These are phyloP conservation scores for Aspergillus japonicus DNA, from an alignment of 2,329 filamentous ascomycete genomes.

Conservation along the genomic window DNA sequence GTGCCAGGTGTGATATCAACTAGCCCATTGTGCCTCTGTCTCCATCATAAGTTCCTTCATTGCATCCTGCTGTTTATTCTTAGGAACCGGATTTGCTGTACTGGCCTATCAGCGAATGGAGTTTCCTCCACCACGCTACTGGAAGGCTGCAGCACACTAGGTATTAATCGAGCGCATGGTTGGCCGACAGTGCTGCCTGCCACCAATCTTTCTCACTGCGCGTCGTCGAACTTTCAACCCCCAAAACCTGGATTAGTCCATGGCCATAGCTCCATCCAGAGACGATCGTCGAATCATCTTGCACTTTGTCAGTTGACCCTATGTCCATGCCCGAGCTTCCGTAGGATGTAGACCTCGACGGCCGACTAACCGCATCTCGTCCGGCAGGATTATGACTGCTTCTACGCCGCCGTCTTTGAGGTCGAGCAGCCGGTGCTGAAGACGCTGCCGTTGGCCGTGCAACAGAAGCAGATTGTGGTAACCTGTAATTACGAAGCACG, in stretches of 20 bases:
- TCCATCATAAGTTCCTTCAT: too few relatives aligned
- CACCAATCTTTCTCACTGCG: background rate
- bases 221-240: too few relatives aligned
- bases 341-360: background rate
- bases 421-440: constrained; percentile 73
- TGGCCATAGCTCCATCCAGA: constrained; percentile 32
- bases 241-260: constrained; percentile 1
- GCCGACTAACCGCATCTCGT: constrained; percentile 8
- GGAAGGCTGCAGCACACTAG: background rate
- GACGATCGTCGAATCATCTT: constrained; percentile 69
- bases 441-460: constrained; percentile 73
- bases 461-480: constrained; percentile 89
- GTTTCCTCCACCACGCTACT: too few relatives aligned
- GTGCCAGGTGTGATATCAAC: background rate
- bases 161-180: background rate
- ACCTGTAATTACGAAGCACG: constrained; percentile 94
- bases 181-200: background rate
- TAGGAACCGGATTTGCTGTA: too few relatives aligned
- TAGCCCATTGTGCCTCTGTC: background rate
- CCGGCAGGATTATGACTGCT: constrained; percentile 61
- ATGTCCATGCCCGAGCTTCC: background rate
- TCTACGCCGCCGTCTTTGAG: constrained; percentile 91
- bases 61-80: too few relatives aligned
- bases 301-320: constrained; percentile 66
- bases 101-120: background rate